Conservation (phyloP, 345 rosid species). For the Euphorbia lathyris region DNA sequence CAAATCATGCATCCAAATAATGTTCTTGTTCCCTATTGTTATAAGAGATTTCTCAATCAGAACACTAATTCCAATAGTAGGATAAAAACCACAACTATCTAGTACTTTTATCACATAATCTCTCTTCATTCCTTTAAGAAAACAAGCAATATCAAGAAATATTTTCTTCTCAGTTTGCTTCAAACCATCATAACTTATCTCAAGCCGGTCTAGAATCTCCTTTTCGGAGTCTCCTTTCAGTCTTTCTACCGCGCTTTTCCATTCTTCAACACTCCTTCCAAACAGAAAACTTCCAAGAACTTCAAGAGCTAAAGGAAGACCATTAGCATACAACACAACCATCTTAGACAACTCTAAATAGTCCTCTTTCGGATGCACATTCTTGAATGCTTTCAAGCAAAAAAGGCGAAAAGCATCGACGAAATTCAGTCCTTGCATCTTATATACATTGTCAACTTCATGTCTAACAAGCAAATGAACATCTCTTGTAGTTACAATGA, state of each 20-base stretch:
- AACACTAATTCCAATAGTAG: neutral
- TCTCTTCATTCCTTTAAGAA: slow-evolving; percentile 1
- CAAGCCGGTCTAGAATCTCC: slow-evolving; percentile 1
- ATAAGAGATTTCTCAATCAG: slow-evolving; percentile 13
- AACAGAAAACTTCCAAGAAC: slow-evolving; percentile 8
- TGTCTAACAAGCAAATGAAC: neutral
- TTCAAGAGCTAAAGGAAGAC: slow-evolving; percentile 18
- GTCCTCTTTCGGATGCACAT: neutral
- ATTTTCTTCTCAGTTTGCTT: slow-evolving; percentile 5
- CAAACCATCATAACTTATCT: slow-evolving; percentile 10
- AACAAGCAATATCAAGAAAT: slow-evolving; percentile 15
- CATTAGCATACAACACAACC: slow-evolving; percentile 14
- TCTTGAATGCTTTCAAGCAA: slow-evolving; percentile 7
- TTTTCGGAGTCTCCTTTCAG: neutral
- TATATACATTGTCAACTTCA: neutral
- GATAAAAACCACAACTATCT: neutral
- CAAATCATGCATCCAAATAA: slow-evolving; percentile 6
- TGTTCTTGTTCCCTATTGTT: neutral
- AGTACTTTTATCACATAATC: slow-evolving; percentile 3
- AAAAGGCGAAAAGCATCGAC: slow-evolving; percentile 10
- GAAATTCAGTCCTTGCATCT: neutral
- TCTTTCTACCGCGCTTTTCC: slow-evolving; percentile 9
- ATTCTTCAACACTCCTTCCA: neutral
- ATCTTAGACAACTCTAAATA: neutral
- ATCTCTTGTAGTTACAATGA: slow-evolving; percentile 20